These are phyloP conservation scores for Meyerozyma guilliermondii DNA, from an alignment of 1,139 yeast species.

Conservation along the genomic window DNA sequence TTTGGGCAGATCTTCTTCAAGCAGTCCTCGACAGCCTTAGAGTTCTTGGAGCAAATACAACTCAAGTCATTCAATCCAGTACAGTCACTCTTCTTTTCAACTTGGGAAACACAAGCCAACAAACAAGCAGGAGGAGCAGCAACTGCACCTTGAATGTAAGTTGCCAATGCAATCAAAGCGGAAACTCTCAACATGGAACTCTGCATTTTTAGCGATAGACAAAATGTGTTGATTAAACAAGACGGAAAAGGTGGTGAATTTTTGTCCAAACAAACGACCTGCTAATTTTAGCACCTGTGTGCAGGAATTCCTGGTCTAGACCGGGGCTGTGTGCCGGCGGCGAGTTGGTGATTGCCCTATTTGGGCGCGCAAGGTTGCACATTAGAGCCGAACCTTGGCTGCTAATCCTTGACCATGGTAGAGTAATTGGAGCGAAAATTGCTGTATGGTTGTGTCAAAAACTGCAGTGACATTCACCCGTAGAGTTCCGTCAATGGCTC, in stretches of 20 bases:
- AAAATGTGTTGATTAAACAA: constrained; percentile 1
- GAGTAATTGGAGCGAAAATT: constrained; percentile 32
- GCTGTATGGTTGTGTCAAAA: constrained; percentile 30
- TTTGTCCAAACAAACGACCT: constrained; percentile 2
- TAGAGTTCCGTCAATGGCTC: constrained; percentile 47
- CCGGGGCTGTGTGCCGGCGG: constrained; percentile 1
- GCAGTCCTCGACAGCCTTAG: constrained; percentile 50
- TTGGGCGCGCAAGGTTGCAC: neutral
- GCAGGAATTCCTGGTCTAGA: neutral
- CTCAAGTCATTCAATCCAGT: constrained; percentile 52
- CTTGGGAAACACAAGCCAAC: constrained; percentile 79
- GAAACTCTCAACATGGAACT: constrained; percentile 28
- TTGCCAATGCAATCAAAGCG: constrained; percentile 46
- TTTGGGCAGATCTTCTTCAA: constrained; percentile 62
- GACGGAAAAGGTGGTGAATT: neutral
- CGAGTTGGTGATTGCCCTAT: neutral
- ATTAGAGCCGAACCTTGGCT: constrained; percentile 31
- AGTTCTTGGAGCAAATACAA: constrained; percentile 61
- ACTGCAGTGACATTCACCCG: constrained; percentile 42
- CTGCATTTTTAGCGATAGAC: constrained; percentile 4
- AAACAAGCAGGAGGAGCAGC: constrained; percentile 90
- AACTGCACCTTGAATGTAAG: constrained; percentile 42
- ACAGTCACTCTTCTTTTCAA: constrained; percentile 52
- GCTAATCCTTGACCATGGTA: constrained; percentile 40
- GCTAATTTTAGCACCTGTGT: neutral